Evolutionary conservation across 805 yeast genomes (phyloP).

Genomic region (Ogataea paraovalis): DNA sequence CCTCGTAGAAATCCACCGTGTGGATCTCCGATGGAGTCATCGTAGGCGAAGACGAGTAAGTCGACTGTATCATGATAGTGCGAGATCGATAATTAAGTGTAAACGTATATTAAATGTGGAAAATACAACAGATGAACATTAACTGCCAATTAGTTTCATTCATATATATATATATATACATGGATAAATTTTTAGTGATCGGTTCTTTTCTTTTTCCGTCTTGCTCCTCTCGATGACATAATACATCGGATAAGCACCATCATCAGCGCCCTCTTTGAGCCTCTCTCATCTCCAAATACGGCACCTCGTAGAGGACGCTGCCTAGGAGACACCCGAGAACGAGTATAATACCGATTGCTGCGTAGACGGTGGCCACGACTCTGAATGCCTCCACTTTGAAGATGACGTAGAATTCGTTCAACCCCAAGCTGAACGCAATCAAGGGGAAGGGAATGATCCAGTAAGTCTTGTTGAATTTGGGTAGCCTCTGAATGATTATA

Average conservation of each 20-base stretch:
- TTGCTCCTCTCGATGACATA: no score
- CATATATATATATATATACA: no score
- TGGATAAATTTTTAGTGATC: no score
- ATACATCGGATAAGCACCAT: no score
- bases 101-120: no score
- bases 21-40: neutral
- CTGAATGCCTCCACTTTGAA: constrained; percentile 51
- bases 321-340: constrained; percentile 36
- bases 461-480: constrained; percentile 44
- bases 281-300: constrained; percentile 14
- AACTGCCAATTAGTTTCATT: no score
- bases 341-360: constrained; percentile 44
- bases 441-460: constrained; percentile 88
- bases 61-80: neutral
- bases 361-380: constrained; percentile 59
- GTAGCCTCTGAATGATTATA: constrained; percentile 27
- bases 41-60: neutral
- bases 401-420: constrained; percentile 44
- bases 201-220: neutral
- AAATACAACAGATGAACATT: no score
- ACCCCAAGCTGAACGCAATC: constrained; percentile 69
- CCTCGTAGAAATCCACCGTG: neutral
- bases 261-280: no score
- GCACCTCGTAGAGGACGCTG: constrained; percentile 30
- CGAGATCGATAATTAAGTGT: neutral